phyloP scores from a whole-genome alignment of 306 rosid genomes.

The Citrullus mucosospermus region DNA sequence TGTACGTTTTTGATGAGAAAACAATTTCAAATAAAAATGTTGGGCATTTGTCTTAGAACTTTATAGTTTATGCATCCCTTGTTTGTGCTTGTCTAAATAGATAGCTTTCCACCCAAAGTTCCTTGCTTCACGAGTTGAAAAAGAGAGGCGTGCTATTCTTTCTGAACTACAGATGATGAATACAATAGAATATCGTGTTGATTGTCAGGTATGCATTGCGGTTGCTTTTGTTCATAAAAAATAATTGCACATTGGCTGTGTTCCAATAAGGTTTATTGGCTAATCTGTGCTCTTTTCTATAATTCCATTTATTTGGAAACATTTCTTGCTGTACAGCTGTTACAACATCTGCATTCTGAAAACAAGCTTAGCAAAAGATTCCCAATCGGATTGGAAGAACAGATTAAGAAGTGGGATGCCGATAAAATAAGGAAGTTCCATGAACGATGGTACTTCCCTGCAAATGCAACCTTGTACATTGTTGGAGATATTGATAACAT shows the following conservation, averaged over 20 bases:
- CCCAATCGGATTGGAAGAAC: conserved; percentile 97
- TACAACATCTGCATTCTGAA: conserved; percentile 96
- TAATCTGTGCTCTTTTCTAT: conserved; percentile 12
- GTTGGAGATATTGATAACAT: conserved; percentile 91
- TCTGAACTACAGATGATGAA: conserved; percentile 99
- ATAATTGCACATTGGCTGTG: not conserved
- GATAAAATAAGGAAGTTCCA: conserved; percentile 96
- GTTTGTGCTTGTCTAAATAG: conserved; percentile 30
- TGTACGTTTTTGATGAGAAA: not conserved
- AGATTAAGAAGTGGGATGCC: conserved; percentile 95
- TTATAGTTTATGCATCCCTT: conserved; percentile 7
- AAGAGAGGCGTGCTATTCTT: conserved; percentile 93
- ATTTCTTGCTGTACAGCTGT: conserved; percentile 45
- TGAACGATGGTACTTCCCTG: conserved; percentile 99
- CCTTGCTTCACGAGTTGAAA: conserved; percentile 93
- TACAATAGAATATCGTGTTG: conserved; percentile 94
- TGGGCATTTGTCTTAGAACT: conserved; percentile 4
- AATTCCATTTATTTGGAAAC: conserved; percentile 9
- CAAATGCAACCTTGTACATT: conserved; percentile 90
- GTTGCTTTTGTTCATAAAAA: not conserved
- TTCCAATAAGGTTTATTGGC: not conserved
- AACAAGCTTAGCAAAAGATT: conserved; percentile 98
- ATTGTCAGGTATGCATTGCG: conserved; percentile 69
- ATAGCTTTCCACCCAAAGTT: conserved; percentile 94
- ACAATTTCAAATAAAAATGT: not conserved